Percentiles rank a stretch among this genome's conserved stretches.
phyloP scores from a whole-genome alignment of 148 eudicot species.

The Dysphania ambrosioides region DNA sequence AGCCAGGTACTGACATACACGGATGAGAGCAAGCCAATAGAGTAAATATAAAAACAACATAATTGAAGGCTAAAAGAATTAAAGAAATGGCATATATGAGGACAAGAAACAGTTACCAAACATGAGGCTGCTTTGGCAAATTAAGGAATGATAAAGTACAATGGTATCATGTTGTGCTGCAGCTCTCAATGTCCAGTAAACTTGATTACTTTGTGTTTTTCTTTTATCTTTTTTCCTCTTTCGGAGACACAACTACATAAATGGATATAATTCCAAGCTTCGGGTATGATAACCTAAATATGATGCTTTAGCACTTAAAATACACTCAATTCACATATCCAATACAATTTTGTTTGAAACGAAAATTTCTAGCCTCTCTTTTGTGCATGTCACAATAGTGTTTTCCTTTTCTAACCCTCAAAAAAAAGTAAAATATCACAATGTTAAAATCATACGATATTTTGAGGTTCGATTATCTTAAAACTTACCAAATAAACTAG shows the following conservation, averaged over 20 bases:
- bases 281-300: neutral
- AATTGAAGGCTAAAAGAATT: neutral
- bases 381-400: no score
- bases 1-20: neutral
- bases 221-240: conserved; percentile 2
- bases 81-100: neutral
- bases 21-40: neutral
- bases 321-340: neutral
- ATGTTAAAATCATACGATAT: no score
- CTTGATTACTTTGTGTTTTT: conserved; percentile 9
- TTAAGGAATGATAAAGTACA: conserved; percentile 19
- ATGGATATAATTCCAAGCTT: neutral
- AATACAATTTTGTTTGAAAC: neutral
- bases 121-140: conserved; percentile 12
- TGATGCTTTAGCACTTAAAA: neutral
- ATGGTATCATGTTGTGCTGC: conserved; percentile 5
- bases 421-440: no score
- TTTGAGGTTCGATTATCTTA: no score
- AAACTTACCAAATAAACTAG: no score
- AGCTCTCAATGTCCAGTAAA: neutral
- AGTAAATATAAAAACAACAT: neutral
- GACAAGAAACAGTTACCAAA: conserved; percentile 17
- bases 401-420: no score
- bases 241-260: conserved; percentile 5
- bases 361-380: neutral